Base-by-base conservation (phyloP, 2,329 filamentous ascomycete genomes). In the Alternaria infectoria region DNA sequence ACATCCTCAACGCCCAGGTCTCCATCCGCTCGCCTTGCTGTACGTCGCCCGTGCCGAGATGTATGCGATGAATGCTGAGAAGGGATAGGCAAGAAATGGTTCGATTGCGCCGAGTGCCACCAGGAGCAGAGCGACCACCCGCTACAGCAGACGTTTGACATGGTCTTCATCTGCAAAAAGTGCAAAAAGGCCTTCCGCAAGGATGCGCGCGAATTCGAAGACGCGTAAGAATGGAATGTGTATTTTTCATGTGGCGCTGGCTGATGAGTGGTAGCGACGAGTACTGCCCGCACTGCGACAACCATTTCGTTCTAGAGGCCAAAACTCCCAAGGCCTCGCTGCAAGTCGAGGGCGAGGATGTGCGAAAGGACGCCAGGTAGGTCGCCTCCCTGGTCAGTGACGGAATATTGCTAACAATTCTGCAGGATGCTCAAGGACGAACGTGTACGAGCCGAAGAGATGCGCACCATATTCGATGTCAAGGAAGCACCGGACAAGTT, bases 141-240 rank as follows among this genome's bases (percentile, higher is more conserved):
- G 40, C 89, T 99, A 21, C 82, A 88, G 57, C 91, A 97, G 82
- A 86, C 85, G 68, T 86, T 90, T 72, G 96, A 99, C 77, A 97
- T 99, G 93, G 88, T 85, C 40, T 98, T 99, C 77, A 93, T 93
- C 56, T 99, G 96, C 88, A 99, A 99, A 76, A 99, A 99, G 84
- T 99, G 96, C 89, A 94, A 91, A 73, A 99, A 99, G 83, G 94
- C 91, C 81, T 99, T 99, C 85, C 91, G 96, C 71, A 99, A 98
- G 80, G 93, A 99, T 75, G 91, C 91, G 49, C 84, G 88, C 69
- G 92, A 97, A 79, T 97, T 97, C 74, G 96, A 99, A 72, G 96
- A 99, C 73, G 91, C 68, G 68, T 69, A 50, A 46, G 32, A 5
- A 57, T 61, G 28, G 45, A 15, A 26, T 69, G 12, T n/a, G 6